Base-by-base conservation (phyloP, 2,329 filamentous ascomycete species). In the Alternaria alternata region DNA sequence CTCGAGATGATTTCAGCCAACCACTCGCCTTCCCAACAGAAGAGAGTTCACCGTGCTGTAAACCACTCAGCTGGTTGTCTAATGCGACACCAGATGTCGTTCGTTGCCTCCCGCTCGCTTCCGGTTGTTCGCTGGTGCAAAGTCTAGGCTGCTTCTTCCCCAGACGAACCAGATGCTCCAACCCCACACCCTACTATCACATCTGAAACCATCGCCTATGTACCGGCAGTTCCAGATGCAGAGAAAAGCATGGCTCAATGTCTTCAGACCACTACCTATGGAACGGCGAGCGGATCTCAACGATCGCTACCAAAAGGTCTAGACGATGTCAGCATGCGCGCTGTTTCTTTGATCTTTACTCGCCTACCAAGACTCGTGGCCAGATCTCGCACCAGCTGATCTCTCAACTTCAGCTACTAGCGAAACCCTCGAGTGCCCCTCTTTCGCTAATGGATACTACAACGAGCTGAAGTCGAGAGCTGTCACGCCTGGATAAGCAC, bases 131-230 rank as follows among this genome's bases (percentile, higher is more conserved):
- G 47, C 48, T 46, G 38, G 28, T 49, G n/a, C 18, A 34, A 39
- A 56, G 44, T 39, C 54, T 59, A 52, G 53, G 56, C 49, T 52
- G 52, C 48, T 32, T 65, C 59, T 60, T 56, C 54, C 55, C 61
- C 63, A 51, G 59, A 60, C 65, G 61, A 67, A 64, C 63, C 55
- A 64, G 48, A 52, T 59, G 52, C 57, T 42, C 32, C 49, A 38
- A 54, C 56, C 54, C 59, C 62, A 61, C 63, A 57, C 62, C 52
- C 54, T 58, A 51, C 38, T 34, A 51, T 28, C 46, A 14, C 30
- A 44, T 54, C 59, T 65, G 63, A 68, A 66, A 66, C 61, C 26
- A 52, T 34, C 39, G 39, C 44, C 12, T 14, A 41, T 46, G 14
- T 46, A 44, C 48, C 58, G 56, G 61, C 59, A 59, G 54, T 60